These are phyloP conservation scores for Coemansia sp. DNA, from an alignment of 192 early-diverging fungal species.

Conservation along the genomic window DNA sequence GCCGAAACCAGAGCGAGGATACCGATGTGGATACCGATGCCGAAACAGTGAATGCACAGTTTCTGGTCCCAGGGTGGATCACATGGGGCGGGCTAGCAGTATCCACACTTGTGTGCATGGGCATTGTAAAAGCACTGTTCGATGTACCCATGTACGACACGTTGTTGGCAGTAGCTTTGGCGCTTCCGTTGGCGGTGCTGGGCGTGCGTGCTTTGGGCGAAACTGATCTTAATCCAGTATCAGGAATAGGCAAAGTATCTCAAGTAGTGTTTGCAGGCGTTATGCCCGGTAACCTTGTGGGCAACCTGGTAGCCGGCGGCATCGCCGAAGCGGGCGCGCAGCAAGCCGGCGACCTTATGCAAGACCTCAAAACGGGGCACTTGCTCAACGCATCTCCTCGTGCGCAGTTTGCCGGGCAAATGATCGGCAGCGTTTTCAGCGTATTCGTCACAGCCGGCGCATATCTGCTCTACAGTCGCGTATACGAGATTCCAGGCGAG, in stretches of 20 bases:
- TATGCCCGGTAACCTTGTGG: constrained; percentile 67
- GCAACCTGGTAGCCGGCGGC: constrained; percentile 76
- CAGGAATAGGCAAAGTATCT: constrained; percentile 80
- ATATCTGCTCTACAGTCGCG: constrained; percentile 66
- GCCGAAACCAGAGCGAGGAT: no score
- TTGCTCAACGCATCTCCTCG: constrained; percentile 76
- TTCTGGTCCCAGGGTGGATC: constrained; percentile 61
- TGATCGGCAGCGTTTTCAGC: constrained; percentile 74
- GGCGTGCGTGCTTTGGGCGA: constrained; percentile 81
- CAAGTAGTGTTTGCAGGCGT: constrained; percentile 82
- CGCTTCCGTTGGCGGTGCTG: constrained; percentile 72
- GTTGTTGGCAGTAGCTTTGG: constrained; percentile 67
- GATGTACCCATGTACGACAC: constrained; percentile 66
- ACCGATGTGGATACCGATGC: no score
- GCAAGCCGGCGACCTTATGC: constrained; percentile 74
- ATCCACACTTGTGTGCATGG: constrained; percentile 63
- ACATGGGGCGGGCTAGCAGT: constrained; percentile 65
- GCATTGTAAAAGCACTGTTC: constrained; percentile 66
- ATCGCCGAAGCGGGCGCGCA: constrained; percentile 75
- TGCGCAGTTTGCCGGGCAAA: constrained; percentile 81
- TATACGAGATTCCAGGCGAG: constrained; percentile 69
- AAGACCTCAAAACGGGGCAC: constrained; percentile 86
- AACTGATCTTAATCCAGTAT: constrained; percentile 81
- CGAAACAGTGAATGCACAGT: constrained; percentile 33
- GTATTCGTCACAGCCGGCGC: constrained; percentile 69